A percentile compares a stretch with the other conserved stretches of the same genome.
Conservation (phyloP, 1,139 yeast genomes). For the Magnusiomyces fungicola region DNA sequence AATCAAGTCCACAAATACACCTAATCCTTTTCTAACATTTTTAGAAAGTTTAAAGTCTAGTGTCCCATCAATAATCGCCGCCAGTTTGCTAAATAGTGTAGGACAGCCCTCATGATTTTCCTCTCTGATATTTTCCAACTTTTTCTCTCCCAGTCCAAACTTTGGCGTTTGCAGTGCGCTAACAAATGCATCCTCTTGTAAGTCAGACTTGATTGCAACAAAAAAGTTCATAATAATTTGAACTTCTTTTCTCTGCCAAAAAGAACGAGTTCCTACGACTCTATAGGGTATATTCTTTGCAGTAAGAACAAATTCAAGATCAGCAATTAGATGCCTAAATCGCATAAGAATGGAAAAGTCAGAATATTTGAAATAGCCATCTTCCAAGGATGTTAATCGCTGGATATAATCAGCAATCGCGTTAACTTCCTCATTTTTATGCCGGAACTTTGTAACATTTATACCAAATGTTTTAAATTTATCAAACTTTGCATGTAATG, state of each 20-base stretch:
- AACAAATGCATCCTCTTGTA: constrained; percentile 51
- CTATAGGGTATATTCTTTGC: constrained; percentile 52
- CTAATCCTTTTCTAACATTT: not conserved
- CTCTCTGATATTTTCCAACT: not conserved
- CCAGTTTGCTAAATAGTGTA: constrained; percentile 1
- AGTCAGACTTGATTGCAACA: constrained; percentile 46
- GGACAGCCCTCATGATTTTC: not conserved
- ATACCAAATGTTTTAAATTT: not conserved
- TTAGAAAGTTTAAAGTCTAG: not conserved
- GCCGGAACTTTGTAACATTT: constrained; percentile 34
- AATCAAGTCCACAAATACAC: not conserved
- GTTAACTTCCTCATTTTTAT: constrained; percentile 48
- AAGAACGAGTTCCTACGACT: constrained; percentile 28
- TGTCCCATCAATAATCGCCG: not conserved
- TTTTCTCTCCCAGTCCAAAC: constrained; percentile 7
- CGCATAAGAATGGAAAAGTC: constrained; percentile 72
- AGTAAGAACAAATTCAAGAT: constrained; percentile 55
- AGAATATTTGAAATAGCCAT: constrained; percentile 34
- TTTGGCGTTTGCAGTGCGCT: constrained; percentile 49
- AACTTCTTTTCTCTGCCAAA: constrained; percentile 13
- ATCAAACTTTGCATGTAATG: constrained; percentile 6
- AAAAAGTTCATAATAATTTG: constrained; percentile 50
- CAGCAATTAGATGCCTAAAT: constrained; percentile 49
- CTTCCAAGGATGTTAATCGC: constrained; percentile 23
- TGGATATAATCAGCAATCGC: constrained; percentile 50